These are phyloP conservation scores for Nymphaea thermarum DNA, from an alignment of 164 flowering plant genomes.

Conservation along the genomic window DNA sequence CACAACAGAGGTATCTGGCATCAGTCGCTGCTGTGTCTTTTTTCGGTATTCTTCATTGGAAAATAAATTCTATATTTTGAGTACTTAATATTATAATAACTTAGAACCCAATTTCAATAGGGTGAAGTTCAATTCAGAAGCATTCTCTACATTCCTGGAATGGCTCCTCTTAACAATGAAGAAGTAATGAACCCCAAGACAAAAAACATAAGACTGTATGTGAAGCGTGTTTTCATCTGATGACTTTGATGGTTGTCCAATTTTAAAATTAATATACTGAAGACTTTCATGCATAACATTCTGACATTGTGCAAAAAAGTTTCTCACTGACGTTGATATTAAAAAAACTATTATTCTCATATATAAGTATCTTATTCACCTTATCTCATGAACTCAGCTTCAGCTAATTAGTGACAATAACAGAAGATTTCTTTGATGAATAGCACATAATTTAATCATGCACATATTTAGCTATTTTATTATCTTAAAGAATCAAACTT, in stretches of 20 bases:
- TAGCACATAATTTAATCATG: too few species aligned
- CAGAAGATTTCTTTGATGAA: too few species aligned
- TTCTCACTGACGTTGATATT: too few species aligned
- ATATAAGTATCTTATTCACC: too few species aligned
- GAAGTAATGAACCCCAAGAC: conserved; percentile 75
- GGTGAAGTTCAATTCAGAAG: conserved; percentile 98
- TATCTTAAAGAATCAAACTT: too few species aligned
- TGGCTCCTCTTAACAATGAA: conserved; percentile 92
- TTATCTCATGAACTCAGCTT: too few species aligned
- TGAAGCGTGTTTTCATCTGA: conserved; percentile 96
- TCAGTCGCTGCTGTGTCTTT: background rate
- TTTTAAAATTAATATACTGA: too few species aligned
- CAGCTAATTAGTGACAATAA: too few species aligned
- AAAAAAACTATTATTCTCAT: too few species aligned
- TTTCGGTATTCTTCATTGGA: background rate
- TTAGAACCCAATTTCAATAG: conserved; percentile 21
- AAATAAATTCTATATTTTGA: background rate
- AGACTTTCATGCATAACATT: too few species aligned
- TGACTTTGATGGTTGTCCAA: conserved; percentile 99
- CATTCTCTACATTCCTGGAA: conserved; percentile 85
- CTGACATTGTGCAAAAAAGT: too few species aligned
- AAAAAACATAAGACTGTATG: conserved; percentile 85
- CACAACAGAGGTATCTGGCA: conserved; percentile 67
- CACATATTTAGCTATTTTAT: too few species aligned
- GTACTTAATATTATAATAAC: background rate